Percentiles rank a stretch among this genome's conserved stretches.
Conservation (phyloP, 2,329 filamentous ascomycete species). For the Pyrenochaeta sp. region DNA sequence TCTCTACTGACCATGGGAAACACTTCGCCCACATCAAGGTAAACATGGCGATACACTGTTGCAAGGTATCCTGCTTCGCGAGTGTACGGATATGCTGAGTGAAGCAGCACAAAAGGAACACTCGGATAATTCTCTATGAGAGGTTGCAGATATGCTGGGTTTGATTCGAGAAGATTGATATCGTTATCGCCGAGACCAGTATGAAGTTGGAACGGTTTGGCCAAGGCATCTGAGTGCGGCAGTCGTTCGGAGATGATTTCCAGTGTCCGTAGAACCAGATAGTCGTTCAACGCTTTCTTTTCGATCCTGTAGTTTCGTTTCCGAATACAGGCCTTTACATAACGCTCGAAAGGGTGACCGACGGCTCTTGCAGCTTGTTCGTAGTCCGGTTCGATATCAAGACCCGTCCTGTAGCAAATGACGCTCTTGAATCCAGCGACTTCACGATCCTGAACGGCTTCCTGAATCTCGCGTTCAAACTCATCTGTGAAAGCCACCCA, state of each 20-base stretch:
- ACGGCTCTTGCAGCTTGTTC: slow-evolving; percentile 47
- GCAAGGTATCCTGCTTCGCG: slow-evolving; percentile 82
- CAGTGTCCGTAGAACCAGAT: slow-evolving; percentile 72
- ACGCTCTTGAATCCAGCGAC: slow-evolving; percentile 85
- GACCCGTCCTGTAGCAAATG: slow-evolving; percentile 80
- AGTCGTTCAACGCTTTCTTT: slow-evolving; percentile 72
- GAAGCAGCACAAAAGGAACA: slow-evolving; percentile 79
- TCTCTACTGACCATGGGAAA: slow-evolving; percentile 81
- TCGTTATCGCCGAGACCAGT: slow-evolving; percentile 85
- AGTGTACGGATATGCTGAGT: slow-evolving; percentile 83
- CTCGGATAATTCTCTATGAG: slow-evolving; percentile 74
- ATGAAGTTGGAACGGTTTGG: slow-evolving; percentile 84
- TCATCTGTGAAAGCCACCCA: slow-evolving; percentile 58
- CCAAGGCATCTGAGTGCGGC: slow-evolving; percentile 46
- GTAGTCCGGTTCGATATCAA: slow-evolving; percentile 62
- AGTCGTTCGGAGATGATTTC: slow-evolving; percentile 60
- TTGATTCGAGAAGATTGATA: slow-evolving; percentile 73
- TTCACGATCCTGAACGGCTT: slow-evolving; percentile 68
- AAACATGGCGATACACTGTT: slow-evolving; percentile 79
- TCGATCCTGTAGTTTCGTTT: slow-evolving; percentile 63
- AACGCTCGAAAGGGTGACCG: slow-evolving; percentile 51
- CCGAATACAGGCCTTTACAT: slow-evolving; percentile 50
- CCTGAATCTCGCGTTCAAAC: slow-evolving; percentile 63
- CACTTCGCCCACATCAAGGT: slow-evolving; percentile 82
- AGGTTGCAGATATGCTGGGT: slow-evolving; percentile 77